A percentile compares a stretch with the other conserved stretches of the same genome.
phyloP scores from a whole-genome alignment of 139 green algal genomes.

The Ettlia oleoabundans region DNA sequence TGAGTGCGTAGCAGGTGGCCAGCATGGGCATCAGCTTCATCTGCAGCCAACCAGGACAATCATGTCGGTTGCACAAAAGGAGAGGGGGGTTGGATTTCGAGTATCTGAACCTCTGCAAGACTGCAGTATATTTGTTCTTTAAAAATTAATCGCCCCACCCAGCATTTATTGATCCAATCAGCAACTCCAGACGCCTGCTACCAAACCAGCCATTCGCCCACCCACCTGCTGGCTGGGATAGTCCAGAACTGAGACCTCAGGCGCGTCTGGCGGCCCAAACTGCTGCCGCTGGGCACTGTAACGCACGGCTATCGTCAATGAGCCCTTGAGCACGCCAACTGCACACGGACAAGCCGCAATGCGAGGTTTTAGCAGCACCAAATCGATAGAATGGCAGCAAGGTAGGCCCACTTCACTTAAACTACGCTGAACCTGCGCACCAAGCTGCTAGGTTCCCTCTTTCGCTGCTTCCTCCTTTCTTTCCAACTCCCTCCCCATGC shows the following conservation, averaged over 20 bases:
- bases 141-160: no score
- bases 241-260: constrained; percentile 83
- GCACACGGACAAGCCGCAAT: no score
- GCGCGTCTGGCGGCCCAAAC: constrained; percentile 78
- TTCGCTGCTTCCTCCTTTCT: no score
- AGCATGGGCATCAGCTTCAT: constrained; percentile 81
- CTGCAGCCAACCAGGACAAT: background rate
- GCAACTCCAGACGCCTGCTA: background rate
- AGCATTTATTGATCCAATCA: no score
- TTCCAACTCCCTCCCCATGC: no score
- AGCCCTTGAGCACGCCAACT: constrained; percentile 75
- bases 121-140: no score
- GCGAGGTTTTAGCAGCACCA: no score
- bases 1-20: constrained; percentile 76
- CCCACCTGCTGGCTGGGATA: constrained; percentile 85
- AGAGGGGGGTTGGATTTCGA: background rate
- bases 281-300: constrained; percentile 79
- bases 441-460: no score
- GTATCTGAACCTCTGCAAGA: no score
- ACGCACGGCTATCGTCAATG: constrained; percentile 78
- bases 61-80: background rate
- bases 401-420: no score
- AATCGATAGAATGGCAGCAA: no score
- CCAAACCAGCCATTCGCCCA: background rate
- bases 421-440: no score